These are phyloP conservation scores for Phanerochaete sordida DNA, from an alignment of 768 basidiomycete species.

Conservation along the genomic window DNA sequence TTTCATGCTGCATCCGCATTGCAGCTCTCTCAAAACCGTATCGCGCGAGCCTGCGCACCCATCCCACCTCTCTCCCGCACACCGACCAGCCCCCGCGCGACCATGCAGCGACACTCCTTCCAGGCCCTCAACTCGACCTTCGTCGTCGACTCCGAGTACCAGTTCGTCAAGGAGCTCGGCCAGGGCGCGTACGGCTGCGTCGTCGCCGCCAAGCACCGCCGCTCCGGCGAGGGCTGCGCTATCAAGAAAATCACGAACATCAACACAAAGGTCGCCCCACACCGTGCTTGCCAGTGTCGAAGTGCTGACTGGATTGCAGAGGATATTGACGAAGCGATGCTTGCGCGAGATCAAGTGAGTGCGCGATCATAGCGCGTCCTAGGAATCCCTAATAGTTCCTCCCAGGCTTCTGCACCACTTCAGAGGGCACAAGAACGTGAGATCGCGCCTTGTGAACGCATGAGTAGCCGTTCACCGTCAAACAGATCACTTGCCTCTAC, in stretches of 20 bases:
- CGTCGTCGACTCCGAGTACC: constrained; percentile 84
- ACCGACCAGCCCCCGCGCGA: constrained; percentile 1
- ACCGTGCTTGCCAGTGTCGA: background rate
- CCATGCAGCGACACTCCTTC: constrained; percentile 75
- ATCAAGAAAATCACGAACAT: constrained; percentile 97
- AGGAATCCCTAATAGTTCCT: constrained; percentile 11
- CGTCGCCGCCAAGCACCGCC: constrained; percentile 78
- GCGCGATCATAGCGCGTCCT: background rate
- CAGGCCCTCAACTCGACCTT: constrained; percentile 84
- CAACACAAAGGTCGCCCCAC: constrained; percentile 67
- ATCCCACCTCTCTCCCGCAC: background rate
- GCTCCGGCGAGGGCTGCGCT: constrained; percentile 85
- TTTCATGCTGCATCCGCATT: constrained; percentile 11
- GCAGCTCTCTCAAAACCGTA: background rate
- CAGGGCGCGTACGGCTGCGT: constrained; percentile 96
- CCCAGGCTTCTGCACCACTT: constrained; percentile 91
- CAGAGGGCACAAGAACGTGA: constrained; percentile 96
- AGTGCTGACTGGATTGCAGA: constrained; percentile 36
- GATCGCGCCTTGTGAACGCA: constrained; percentile 23
- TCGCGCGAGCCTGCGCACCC: background rate
- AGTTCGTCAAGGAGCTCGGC: constrained; percentile 95
- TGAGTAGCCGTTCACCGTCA: constrained; percentile 1
- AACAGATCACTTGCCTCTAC: constrained; percentile 93
- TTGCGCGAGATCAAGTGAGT: constrained; percentile 88
- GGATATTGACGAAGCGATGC: constrained; percentile 95